These are phyloP conservation scores for Wallacemonas sp. DNA, from an alignment of 208 protist genomes.

Conservation along the genomic window DNA sequence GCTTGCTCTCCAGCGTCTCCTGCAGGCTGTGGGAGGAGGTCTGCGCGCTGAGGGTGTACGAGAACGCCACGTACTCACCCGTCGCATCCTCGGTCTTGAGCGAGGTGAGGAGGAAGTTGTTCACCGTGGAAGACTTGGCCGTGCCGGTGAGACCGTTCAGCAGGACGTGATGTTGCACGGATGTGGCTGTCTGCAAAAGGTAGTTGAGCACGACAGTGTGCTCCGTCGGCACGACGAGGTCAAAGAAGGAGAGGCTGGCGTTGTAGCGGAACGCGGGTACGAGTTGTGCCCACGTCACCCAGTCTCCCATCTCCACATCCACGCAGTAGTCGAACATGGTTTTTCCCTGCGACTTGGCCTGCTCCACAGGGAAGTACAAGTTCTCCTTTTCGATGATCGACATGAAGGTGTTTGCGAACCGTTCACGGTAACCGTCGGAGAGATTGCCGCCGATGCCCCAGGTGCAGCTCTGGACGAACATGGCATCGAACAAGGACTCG, in stretches of 20 bases:
- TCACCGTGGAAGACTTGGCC: constrained; percentile 92
- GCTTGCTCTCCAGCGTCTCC: constrained; percentile 93
- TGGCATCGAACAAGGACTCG: constrained; percentile 78
- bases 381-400: constrained; percentile 57
- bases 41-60: constrained; percentile 91
- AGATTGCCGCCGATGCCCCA: constrained; percentile 96
- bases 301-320: constrained; percentile 64
- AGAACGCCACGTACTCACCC: constrained; percentile 73
- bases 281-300: constrained; percentile 78
- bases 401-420: constrained; percentile 80
- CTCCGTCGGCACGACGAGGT: constrained; percentile 94
- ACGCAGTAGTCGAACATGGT: constrained; percentile 94
- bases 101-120: constrained; percentile 71
- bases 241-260: constrained; percentile 86
- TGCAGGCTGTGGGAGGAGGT: constrained; percentile 91
- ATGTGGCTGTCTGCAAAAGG: constrained; percentile 64
- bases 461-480: constrained; percentile 93
- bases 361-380: constrained; percentile 49
- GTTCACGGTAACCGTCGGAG: constrained; percentile 71
- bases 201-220: constrained; percentile 89
- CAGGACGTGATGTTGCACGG: constrained; percentile 69
- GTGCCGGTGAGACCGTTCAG: constrained; percentile 94
- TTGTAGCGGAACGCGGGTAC: constrained; percentile 93
- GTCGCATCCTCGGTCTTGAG: constrained; percentile 71
- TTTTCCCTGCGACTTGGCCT: constrained; percentile 38